These are phyloP conservation scores for Pseudoneurospora amorphoporcata DNA, from an alignment of 495 filamentous ascomycete genomes.

Conservation along the genomic window DNA sequence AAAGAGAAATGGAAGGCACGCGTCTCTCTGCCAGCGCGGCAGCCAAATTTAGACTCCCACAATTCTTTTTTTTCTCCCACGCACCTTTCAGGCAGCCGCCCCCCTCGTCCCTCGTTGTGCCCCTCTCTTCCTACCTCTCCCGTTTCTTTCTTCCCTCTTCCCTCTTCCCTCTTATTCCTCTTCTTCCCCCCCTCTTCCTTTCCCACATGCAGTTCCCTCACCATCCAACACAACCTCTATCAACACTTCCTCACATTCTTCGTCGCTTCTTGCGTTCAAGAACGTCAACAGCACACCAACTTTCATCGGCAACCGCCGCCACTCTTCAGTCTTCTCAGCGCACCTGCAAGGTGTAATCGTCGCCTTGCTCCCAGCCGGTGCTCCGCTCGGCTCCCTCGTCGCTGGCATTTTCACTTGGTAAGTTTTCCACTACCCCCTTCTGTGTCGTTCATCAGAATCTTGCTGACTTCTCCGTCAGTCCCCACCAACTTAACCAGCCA, in stretches of 20 bases:
- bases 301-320: neutral
- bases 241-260: neutral
- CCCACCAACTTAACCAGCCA: neutral
- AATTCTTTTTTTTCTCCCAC: neutral
- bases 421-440: neutral
- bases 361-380: neutral
- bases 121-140: neutral
- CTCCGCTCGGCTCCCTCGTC: neutral
- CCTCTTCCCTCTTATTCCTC: neutral
- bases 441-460: neutral
- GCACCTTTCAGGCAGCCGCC: neutral
- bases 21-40: neutral
- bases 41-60: neutral
- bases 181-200: neutral
- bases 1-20: neutral
- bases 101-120: neutral
- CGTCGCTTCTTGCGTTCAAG: neutral
- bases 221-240: neutral
- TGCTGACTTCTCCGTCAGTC: neutral
- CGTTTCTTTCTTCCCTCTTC: neutral
- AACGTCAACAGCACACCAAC: neutral
- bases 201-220: no score
- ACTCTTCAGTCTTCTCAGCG: neutral
- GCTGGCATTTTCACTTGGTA: neutral
- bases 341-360: neutral